A percentile compares a stretch with the other conserved stretches of the same genome.
Evolutionary conservation across 2,329 filamentous ascomycete genomes (phyloP).

Genomic region (Monilinia aucupariae): DNA sequence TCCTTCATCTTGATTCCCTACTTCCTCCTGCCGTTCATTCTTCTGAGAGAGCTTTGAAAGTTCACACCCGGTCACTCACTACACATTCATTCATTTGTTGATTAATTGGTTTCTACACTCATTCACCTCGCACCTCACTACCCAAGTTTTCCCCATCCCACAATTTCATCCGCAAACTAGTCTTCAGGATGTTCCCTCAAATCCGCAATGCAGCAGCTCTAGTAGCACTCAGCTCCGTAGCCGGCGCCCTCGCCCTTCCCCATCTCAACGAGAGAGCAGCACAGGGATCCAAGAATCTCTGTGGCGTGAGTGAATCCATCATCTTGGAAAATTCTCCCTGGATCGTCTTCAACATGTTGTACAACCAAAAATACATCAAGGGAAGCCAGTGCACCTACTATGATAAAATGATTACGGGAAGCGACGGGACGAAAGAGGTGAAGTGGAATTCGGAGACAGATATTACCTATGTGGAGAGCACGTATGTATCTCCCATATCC

Average conservation of each 20-base stretch:
- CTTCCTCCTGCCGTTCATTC: neutral
- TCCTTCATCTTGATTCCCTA: neutral
- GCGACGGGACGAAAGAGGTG: neutral
- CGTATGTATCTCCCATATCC: neutral
- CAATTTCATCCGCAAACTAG: neutral
- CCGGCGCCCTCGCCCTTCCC: neutral
- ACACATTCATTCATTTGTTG: too few relatives aligned
- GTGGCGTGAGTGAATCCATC: neutral
- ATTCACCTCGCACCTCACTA: neutral
- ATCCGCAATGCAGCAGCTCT: neutral
- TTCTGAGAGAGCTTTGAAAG: too few relatives aligned
- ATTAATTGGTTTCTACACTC: neutral
- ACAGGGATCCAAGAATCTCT: neutral
- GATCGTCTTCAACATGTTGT: constrained; percentile 1
- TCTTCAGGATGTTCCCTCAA: neutral
- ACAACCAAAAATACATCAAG: neutral
- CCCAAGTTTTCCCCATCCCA: too few relatives aligned
- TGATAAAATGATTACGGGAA: neutral
- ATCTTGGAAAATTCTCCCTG: constrained; percentile 2
- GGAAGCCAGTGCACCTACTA: constrained; percentile 5
- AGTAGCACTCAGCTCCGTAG: neutral
- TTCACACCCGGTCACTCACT: too few relatives aligned
- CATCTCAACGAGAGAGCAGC: neutral
- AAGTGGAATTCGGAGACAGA: constrained; percentile 2
- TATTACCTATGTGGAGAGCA: neutral